These are phyloP conservation scores for Epichloe sibirici DNA, from an alignment of 2,329 filamentous ascomycete species.

Conservation along the genomic window DNA sequence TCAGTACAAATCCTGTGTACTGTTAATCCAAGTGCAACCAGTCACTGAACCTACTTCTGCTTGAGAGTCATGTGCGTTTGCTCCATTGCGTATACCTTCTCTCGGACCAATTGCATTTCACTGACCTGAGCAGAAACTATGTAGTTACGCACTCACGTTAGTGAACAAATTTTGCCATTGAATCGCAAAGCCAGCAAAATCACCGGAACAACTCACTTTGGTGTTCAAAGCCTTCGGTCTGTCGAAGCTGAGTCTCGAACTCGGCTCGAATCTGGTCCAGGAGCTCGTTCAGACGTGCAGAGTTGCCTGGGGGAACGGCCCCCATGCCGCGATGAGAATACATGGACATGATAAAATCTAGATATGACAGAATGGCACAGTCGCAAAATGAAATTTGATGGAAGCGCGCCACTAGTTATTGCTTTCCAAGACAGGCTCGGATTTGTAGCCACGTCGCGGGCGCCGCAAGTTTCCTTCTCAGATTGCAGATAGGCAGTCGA, in stretches of 20 bases:
- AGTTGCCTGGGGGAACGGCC: conserved; percentile 46
- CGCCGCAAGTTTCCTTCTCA: background rate
- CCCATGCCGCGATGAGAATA: conserved; percentile 84
- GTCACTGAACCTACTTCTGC: conserved; percentile 56
- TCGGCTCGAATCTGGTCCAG: conserved; percentile 83
- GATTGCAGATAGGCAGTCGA: background rate
- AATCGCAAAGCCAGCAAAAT: background rate
- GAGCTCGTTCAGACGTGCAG: conserved; percentile 71
- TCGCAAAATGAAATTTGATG: background rate
- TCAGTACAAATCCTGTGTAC: conserved; percentile 4
- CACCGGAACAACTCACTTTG: conserved; percentile 56
- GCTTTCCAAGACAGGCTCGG: background rate
- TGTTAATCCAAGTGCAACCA: conserved; percentile 3
- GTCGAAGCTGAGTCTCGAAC: conserved; percentile 74
- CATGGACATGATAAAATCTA: conserved; percentile 50
- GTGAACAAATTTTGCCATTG: background rate
- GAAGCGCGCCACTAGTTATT: background rate
- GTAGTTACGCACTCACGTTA: conserved; percentile 9
- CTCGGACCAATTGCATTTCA: conserved; percentile 87
- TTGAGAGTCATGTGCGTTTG: conserved; percentile 82
- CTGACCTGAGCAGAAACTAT: conserved; percentile 80
- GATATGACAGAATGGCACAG: background rate
- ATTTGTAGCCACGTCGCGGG: background rate
- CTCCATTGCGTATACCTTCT: conserved; percentile 89
- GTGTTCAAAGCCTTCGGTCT: conserved; percentile 80